phyloP scores from a whole-genome alignment of 352 stramenopile species.

The Phytopythium ostracodes region DNA sequence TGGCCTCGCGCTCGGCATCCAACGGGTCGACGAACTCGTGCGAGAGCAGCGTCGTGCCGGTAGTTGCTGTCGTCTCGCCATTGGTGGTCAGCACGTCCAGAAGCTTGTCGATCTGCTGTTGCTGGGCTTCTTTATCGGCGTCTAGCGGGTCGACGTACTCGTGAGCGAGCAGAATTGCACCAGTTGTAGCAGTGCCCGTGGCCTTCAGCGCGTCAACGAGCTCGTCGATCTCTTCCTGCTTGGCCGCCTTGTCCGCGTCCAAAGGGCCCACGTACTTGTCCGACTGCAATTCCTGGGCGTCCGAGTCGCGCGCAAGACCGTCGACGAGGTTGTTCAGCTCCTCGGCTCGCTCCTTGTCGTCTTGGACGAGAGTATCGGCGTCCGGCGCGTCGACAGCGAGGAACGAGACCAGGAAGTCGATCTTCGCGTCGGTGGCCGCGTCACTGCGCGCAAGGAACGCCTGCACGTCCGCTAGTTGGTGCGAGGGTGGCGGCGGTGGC shows the following conservation, averaged over 20 bases:
- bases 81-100: slow-evolving; percentile 12
- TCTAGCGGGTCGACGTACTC: slow-evolving; percentile 7
- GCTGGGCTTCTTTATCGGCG: slow-evolving; percentile 13
- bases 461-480: background rate
- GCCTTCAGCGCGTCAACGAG: slow-evolving; percentile 17
- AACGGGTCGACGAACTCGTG: slow-evolving; percentile 9
- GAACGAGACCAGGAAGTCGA: slow-evolving; percentile 8
- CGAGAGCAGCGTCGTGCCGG: slow-evolving; percentile 13
- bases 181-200: slow-evolving; percentile 3
- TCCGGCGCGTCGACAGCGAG: background rate
- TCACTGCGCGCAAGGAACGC: slow-evolving; percentile 8
- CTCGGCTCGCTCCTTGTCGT: too few relatives aligned
- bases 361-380: background rate
- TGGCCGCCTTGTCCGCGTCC: slow-evolving; percentile 16
- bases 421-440: slow-evolving; percentile 1
- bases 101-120: slow-evolving; percentile 19
- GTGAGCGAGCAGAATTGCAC: slow-evolving; percentile 15
- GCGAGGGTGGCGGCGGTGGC: background rate
- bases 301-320: background rate
- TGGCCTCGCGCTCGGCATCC: slow-evolving; percentile 13
- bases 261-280: slow-evolving; percentile 13
- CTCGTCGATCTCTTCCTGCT: slow-evolving; percentile 16
- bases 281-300: background rate
- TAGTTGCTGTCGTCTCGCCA: background rate
- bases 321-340: background rate